Base-by-base conservation (phyloP, 2,329 filamentous ascomycete species). In the Ascochyta viciae-villosae region DNA sequence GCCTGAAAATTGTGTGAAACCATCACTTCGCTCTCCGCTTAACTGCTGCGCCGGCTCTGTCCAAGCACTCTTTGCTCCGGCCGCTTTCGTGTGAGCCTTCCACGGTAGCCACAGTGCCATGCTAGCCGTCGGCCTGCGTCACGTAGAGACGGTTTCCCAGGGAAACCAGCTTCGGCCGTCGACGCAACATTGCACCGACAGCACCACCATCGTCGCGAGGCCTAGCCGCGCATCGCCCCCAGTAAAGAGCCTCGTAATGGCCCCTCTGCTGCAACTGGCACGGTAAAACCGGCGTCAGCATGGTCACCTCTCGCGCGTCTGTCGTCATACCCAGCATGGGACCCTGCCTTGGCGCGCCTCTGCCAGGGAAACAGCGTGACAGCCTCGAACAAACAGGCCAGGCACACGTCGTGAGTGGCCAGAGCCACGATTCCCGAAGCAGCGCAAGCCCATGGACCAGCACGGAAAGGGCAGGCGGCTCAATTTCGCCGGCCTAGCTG, bases 281-380 rank as follows among this genome's bases (percentile, higher is more conserved):
- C 61, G 57, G 54, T 43, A 61, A 46, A 39, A 33, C 47, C 53
- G 53, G 52, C 40, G 60, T 69, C 65, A 48, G 54, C 48, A 26
- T 38, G 31, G 41, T 43, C 54, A 67, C 65, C 66, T 68, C 57
- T 50, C 49, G 43, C 54, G 37, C 22, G 37, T 50, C 62, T 71
- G 61, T 73, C 70, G 71, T 74, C 71, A 75, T 73, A 48, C 7
- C 50, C 44, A 51, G 48, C 64, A 55, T 61, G 47, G 19, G 58
- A 60, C 58, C 42, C 37, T 19, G 22, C 40, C 67, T 67, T 71
- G 66, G 71, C 69, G 60, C 43, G 26, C 53, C 35, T 49, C 60
- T 63, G 61, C 61, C 71, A 72, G 62, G 70, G 70, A 70, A 70
- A 55, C 62, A 16, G 16, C 16, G 16, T 16, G 16, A 16, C 16